phyloP scores from a whole-genome alignment of 768 basidiomycete genomes.

The Lentinula guzmanii region DNA sequence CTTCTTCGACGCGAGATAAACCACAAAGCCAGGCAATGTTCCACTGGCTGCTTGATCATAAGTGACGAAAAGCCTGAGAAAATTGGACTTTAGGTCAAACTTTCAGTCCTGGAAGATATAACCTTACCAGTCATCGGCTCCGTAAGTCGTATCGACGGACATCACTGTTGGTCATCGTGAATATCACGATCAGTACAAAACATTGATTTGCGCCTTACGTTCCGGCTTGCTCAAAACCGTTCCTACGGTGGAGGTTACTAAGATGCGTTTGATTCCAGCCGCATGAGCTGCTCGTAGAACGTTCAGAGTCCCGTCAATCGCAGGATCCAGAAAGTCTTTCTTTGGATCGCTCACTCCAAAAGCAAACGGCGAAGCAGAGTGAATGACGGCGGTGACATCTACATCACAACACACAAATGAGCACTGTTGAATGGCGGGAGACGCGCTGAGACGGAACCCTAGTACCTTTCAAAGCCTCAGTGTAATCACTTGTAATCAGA shows the following conservation, averaged over 20 bases:
- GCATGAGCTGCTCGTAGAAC: constrained; percentile 15
- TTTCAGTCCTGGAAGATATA: background rate
- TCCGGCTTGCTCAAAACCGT: constrained; percentile 5
- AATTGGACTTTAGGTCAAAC: background rate
- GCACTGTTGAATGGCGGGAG: background rate
- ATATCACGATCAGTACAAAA: background rate
- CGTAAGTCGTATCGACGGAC: background rate
- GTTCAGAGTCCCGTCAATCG: constrained; percentile 16
- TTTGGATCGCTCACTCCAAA: constrained; percentile 9
- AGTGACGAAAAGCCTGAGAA: constrained; percentile 12
- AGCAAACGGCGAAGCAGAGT: constrained; percentile 9
- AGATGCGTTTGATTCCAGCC: constrained; percentile 14
- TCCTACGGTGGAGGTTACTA: constrained; percentile 15
- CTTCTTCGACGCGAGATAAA: constrained; percentile 20
- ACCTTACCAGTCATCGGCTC: background rate
- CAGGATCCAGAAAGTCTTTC: constrained; percentile 18
- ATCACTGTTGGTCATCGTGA: background rate
- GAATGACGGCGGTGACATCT: background rate
- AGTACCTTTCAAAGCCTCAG: constrained; percentile 37
- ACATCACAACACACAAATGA: background rate
- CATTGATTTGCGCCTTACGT: background rate
- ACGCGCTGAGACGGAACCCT: constrained; percentile 9
- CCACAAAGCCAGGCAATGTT: constrained; percentile 1
- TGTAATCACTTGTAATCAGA: constrained; percentile 18
- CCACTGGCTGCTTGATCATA: constrained; percentile 13